Base-by-base conservation (phyloP, 768 basidiomycete species). In the Trametes meyenii region DNA sequence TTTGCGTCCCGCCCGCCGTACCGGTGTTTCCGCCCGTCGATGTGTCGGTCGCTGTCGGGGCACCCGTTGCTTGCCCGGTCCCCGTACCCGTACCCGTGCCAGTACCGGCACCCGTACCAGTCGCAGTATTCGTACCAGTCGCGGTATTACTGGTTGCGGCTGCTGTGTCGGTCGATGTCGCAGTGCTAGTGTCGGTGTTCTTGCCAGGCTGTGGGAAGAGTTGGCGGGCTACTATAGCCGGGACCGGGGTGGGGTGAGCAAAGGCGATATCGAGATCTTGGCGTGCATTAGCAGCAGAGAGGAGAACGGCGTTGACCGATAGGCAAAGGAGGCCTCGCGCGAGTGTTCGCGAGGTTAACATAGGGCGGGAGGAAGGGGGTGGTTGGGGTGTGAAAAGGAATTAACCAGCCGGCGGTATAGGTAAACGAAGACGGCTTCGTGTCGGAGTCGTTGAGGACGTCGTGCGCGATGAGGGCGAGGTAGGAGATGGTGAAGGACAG, bases 311-410 rank as follows among this genome's bases (percentile, higher is more conserved):
- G 35, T 70, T 71, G 24, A 71, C 66, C 6, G 69, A 50, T 33
- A 72, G 67, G 23, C 79, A 50, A 29, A 75, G 51, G 33, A 78
- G 64, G 53, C 63, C 65, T 40, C 62, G 66, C 26, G 54, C 60
- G 56, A 64, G 45, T 45, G 64, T 62, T 58, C 71, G 68, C 60
- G 63, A 67, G 63, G 56, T 62, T 48, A 57, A 62, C 58, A 48
- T 69, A 19, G 19, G 53, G 58, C 36, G 16, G 11, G 26, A 48
- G 23, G 62, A 50, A 43, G 45, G 42, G 53, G 61, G 57, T 53
- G 29, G 44, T 40, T 54, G 46, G 38, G 44, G 45, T 23, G 58
- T 61, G 38, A 43, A 38, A 61, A 55, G 55, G 54, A 45, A 58
- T 61, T 58, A 61, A 61, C 60, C 64, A 61, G 64, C 64, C 64